Conservation (phyloP, 1,139 yeast genomes). For the Kazachstania sp. region DNA sequence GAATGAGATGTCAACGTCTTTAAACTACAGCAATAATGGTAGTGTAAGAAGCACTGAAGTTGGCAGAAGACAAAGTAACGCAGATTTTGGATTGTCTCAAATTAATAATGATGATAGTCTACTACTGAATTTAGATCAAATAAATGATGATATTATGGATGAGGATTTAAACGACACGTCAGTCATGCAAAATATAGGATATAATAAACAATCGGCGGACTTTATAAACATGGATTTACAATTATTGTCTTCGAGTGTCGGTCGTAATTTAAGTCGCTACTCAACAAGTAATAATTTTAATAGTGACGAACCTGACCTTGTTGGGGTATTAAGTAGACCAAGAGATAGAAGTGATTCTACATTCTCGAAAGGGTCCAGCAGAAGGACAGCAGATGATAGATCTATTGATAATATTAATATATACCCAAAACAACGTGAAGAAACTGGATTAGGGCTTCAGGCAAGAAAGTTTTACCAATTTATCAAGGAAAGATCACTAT, state of each 20-base stretch:
- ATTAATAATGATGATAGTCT: conserved; percentile 3
- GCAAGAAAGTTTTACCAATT: conserved; percentile 25
- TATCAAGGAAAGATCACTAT: conserved; percentile 17
- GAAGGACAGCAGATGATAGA: not conserved
- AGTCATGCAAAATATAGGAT: not conserved
- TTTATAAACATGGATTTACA: conserved; percentile 21
- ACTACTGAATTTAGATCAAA: conserved; percentile 23
- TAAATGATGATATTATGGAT: conserved; percentile 24
- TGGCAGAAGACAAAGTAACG: conserved; percentile 19
- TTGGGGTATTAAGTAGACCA: conserved; percentile 17
- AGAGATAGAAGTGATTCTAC: not conserved
- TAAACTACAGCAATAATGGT: conserved; percentile 16
- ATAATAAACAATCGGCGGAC: conserved; percentile 8
- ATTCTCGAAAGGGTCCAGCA: not conserved
- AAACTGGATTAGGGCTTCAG: conserved; percentile 16
- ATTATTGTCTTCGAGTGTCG: conserved; percentile 28
- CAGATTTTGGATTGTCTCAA: conserved; percentile 2
- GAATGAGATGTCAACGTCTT: conserved; percentile 9
- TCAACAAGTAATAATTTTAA: conserved; percentile 8
- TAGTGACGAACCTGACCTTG: conserved; percentile 14
- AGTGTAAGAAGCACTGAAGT: conserved; percentile 23
- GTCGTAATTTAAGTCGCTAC: conserved; percentile 18
- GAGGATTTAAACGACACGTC: not conserved
- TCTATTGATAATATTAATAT: not conserved
- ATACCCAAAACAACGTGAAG: not conserved